A percentile compares a stretch with the other conserved stretches of the same genome.
These are phyloP conservation scores for Ephemerocybe angulata DNA, from an alignment of 768 basidiomycete species.

Conservation along the genomic window DNA sequence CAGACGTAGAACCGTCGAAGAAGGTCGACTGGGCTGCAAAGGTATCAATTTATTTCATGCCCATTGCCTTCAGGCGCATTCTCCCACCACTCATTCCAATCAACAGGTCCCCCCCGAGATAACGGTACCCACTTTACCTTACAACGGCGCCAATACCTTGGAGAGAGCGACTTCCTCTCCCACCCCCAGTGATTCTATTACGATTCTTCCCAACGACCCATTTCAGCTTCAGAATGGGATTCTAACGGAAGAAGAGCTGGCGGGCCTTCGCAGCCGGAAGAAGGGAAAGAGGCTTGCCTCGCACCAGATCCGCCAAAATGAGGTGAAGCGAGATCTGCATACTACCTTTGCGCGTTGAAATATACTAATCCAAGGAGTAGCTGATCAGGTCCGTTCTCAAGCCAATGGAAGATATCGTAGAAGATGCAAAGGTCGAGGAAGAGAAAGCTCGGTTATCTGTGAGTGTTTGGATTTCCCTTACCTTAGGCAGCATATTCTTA, in stretches of 20 bases:
- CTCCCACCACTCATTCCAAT: constrained; percentile 14
- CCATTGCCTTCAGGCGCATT: no score
- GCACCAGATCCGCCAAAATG: constrained; percentile 72
- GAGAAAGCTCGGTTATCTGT: constrained; percentile 66
- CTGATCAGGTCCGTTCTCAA: constrained; percentile 87
- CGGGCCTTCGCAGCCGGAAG: constrained; percentile 55
- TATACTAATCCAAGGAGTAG: constrained; percentile 32
- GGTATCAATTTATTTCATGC: no score
- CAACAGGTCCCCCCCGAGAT: constrained; percentile 41
- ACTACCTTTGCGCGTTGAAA: background rate
- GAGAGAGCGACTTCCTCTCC: constrained; percentile 39
- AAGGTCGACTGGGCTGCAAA: no score
- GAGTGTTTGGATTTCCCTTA: constrained; percentile 20
- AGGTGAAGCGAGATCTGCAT: constrained; percentile 38
- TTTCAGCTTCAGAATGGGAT: constrained; percentile 61
- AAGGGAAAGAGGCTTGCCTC: constrained; percentile 60
- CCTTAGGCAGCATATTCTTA: constrained; percentile 2
- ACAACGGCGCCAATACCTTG: constrained; percentile 39
- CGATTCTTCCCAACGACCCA: constrained; percentile 49
- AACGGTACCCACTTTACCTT: constrained; percentile 45
- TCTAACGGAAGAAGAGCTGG: constrained; percentile 60
- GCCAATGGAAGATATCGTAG: constrained; percentile 84
- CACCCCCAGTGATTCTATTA: constrained; percentile 25
- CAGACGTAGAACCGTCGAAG: no score
- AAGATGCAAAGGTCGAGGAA: constrained; percentile 72